These are phyloP conservation scores for Deakozyma indianensis DNA, from an alignment of 805 yeast species.

Conservation along the genomic window DNA sequence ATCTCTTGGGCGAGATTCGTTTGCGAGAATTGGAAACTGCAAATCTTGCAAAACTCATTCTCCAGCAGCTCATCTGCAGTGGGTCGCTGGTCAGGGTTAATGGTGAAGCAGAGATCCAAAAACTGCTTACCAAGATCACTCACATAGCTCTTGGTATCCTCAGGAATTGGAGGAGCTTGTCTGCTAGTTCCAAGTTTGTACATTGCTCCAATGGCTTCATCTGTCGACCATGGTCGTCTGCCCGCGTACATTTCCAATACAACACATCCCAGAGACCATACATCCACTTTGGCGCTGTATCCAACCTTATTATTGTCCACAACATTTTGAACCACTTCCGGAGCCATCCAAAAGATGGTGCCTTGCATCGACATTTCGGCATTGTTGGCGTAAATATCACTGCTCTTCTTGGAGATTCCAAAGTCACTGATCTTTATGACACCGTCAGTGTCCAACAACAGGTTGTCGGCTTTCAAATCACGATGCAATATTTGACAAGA, in stretches of 20 bases:
- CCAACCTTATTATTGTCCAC: conserved; percentile 68
- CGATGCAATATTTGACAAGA: conserved; percentile 79
- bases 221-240: conserved; percentile 91
- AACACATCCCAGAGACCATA: conserved; percentile 97
- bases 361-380: conserved; percentile 99
- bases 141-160: conserved; percentile 57
- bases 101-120: conserved; percentile 57
- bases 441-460: conserved; percentile 80
- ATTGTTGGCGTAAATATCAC: conserved; percentile 76
- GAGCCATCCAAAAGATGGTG: conserved; percentile 99
- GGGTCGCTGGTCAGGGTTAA: conserved; percentile 75
- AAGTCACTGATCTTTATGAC: conserved; percentile 91
- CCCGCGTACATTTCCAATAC: conserved; percentile 97
- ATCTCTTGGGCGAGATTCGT: conserved; percentile 46
- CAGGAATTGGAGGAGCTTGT: conserved; percentile 91
- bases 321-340: conserved; percentile 85
- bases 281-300: conserved; percentile 93
- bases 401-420: conserved; percentile 80
- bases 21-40: conserved; percentile 33
- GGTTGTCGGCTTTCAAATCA: conserved; percentile 88
- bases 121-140: conserved; percentile 55
- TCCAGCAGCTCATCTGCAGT: conserved; percentile 56
- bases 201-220: conserved; percentile 90
- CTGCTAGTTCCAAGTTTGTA: conserved; percentile 73
- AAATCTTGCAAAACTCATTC: conserved; percentile 35